These are phyloP conservation scores for Neopestalotiopsis sp. DNA, from an alignment of 2,329 filamentous ascomycete species.

Conservation along the genomic window DNA sequence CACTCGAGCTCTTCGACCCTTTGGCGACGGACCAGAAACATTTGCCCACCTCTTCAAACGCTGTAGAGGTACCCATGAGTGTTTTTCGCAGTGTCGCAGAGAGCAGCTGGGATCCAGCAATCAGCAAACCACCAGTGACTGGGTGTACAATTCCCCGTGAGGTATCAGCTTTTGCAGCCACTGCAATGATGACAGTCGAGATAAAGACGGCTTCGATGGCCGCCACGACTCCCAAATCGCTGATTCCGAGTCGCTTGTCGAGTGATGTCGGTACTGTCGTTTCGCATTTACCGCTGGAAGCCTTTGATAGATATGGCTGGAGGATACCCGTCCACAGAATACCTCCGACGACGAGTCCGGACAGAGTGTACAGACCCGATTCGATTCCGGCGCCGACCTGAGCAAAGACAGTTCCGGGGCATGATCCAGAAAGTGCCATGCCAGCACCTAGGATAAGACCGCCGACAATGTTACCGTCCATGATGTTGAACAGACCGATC, in stretches of 20 bases:
- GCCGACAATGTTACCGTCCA: constrained; percentile 70
- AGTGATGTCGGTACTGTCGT: constrained; percentile 35
- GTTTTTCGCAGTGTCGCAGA: constrained; percentile 58
- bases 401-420: constrained; percentile 67
- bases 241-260: constrained; percentile 45
- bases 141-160: constrained; percentile 46
- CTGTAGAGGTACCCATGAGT: constrained; percentile 64
- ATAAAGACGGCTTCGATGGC: constrained; percentile 49
- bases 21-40: constrained; percentile 50
- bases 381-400: constrained; percentile 61
- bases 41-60: constrained; percentile 65
- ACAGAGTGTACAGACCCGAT: constrained; percentile 56
- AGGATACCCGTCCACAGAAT: constrained; percentile 54
- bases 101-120: constrained; percentile 62
- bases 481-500: constrained; percentile 56
- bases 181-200: constrained; percentile 39
- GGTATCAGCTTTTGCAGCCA: constrained; percentile 39
- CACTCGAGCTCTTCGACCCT: constrained; percentile 14
- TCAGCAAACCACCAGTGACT: constrained; percentile 60
- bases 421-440: constrained; percentile 69
- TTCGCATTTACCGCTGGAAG: constrained; percentile 28
- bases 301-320: constrained; percentile 36
- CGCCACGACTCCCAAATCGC: constrained; percentile 41
- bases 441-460: constrained; percentile 67
- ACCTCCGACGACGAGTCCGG: constrained; percentile 61